Evolutionary conservation across 139 green algal genomes (phyloP).

Genomic region (Auxenochlorella pyrenoidosa): DNA sequence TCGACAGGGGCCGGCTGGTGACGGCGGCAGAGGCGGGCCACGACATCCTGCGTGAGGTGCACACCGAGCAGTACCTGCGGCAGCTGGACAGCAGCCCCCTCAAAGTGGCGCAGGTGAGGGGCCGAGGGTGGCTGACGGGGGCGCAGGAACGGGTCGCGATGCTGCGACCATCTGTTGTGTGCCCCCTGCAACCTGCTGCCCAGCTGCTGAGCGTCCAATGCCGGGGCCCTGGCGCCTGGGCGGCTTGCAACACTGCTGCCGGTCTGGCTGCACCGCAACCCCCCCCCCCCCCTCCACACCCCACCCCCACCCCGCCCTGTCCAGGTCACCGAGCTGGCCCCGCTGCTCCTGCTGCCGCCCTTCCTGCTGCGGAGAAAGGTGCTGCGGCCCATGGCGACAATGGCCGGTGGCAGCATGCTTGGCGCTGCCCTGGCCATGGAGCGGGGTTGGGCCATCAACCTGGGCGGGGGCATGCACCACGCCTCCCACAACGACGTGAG

Average conservation of each 20-base stretch:
- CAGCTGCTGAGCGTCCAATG: no score
- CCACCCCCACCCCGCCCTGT: background rate
- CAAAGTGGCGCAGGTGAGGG: conserved; percentile 23
- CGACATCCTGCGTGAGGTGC: conserved; percentile 59
- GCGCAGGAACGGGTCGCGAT: background rate
- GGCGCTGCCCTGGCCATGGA: conserved; percentile 72
- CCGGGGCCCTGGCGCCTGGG: no score
- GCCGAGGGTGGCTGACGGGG: background rate
- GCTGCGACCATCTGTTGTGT: no score
- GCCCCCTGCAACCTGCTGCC: no score
- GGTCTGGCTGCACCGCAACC: no score
- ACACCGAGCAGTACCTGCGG: conserved; percentile 66
- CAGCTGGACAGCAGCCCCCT: conserved; percentile 50
- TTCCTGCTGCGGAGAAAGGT: conserved; percentile 61
- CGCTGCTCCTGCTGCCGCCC: conserved; percentile 69
- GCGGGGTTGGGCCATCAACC: conserved; percentile 82
- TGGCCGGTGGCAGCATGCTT: conserved; percentile 69
- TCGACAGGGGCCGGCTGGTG: conserved; percentile 36
- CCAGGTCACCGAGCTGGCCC: conserved; percentile 75
- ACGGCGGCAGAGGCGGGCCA: conserved; percentile 35
- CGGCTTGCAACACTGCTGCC: no score
- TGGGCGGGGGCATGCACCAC: conserved; percentile 88
- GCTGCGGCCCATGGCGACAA: conserved; percentile 59
- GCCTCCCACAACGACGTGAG: conserved; percentile 49
- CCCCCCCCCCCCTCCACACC: background rate